These are phyloP conservation scores for Ganoderma sinense DNA, from an alignment of 1,284 basidiomycete genomes.

Conservation along the genomic window DNA sequence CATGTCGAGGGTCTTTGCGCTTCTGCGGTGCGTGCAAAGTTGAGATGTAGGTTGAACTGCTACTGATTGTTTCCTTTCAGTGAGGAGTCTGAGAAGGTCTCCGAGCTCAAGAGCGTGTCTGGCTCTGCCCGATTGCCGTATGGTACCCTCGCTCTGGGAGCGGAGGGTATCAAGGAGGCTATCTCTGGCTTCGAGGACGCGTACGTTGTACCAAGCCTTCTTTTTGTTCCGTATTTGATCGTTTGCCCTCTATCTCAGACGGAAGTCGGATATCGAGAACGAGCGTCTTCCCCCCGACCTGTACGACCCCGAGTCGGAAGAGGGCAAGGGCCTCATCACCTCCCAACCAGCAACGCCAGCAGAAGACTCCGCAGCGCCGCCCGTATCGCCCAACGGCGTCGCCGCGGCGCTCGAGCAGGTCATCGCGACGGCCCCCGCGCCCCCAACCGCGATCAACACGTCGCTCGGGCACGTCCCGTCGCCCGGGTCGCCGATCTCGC, in stretches of 20 bases:
- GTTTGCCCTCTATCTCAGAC: conserved; percentile 53
- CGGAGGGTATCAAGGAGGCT: conserved; percentile 96
- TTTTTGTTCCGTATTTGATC: conserved; percentile 44
- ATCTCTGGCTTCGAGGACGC: conserved; percentile 97
- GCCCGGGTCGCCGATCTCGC: conserved; percentile 43
- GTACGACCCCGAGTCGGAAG: conserved; percentile 85
- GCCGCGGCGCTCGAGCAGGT: conserved; percentile 58
- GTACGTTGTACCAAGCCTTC: conserved; percentile 59
- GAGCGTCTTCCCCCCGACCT: conserved; percentile 96
- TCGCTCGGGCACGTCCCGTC: conserved; percentile 32
- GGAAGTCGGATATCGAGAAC: conserved; percentile 99
- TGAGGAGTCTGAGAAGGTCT: conserved; percentile 98
- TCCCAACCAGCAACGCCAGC: conserved; percentile 59
- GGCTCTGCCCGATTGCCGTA: conserved; percentile 85
- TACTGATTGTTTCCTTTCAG: conserved; percentile 47
- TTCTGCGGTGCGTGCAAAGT: conserved; percentile 79
- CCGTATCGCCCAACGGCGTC: conserved; percentile 60
- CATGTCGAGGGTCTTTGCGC: conserved; percentile 95
- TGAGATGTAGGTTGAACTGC: not conserved
- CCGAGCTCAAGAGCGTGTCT: conserved; percentile 93
- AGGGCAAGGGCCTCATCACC: conserved; percentile 69
- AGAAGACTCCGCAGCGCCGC: conserved; percentile 50
- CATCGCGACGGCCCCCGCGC: conserved; percentile 44
- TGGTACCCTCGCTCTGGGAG: conserved; percentile 87
- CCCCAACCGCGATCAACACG: conserved; percentile 14